Conservation (phyloP, 805 yeast genomes). For the Teunomyces cretensis region DNA sequence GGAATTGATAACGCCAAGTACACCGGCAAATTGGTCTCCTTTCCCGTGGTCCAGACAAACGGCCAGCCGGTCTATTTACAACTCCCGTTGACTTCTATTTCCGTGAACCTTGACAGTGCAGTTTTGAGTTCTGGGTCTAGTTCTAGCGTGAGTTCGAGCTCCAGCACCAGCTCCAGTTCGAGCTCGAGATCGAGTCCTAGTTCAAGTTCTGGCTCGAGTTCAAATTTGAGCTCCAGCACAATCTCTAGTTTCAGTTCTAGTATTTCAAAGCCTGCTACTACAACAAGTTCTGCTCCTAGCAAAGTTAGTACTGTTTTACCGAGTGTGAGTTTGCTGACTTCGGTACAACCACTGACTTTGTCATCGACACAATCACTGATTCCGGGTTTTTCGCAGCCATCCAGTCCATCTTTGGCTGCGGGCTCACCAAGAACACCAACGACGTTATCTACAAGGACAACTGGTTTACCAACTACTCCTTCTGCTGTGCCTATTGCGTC, state of each 20-base stretch:
- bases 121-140: not conserved
- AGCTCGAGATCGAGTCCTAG: not conserved
- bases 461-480: too few relatives aligned
- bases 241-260: not conserved
- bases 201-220: not conserved
- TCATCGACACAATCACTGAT: too few relatives aligned
- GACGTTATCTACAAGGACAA: too few relatives aligned
- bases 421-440: too few relatives aligned
- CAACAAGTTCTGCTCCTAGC: not conserved
- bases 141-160: not conserved
- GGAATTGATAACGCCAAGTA: slow-evolving; percentile 68
- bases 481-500: too few relatives aligned
- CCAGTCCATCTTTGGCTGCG: too few relatives aligned
- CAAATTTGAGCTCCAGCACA: too few relatives aligned
- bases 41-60: slow-evolving; percentile 22
- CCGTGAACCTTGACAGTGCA: slow-evolving; percentile 8
- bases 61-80: slow-evolving; percentile 15
- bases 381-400: too few relatives aligned
- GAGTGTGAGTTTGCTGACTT: too few relatives aligned
- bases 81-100: slow-evolving; percentile 19
- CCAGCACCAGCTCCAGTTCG: not conserved
- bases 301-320: too few relatives aligned
- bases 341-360: too few relatives aligned
- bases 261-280: not conserved
- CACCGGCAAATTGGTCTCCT: slow-evolving; percentile 41